Evolutionary conservation across 257 asterid genomes (phyloP), one percentile per base, ranked within the genome.

Genomic region (Solanum habrochaites): DNA sequence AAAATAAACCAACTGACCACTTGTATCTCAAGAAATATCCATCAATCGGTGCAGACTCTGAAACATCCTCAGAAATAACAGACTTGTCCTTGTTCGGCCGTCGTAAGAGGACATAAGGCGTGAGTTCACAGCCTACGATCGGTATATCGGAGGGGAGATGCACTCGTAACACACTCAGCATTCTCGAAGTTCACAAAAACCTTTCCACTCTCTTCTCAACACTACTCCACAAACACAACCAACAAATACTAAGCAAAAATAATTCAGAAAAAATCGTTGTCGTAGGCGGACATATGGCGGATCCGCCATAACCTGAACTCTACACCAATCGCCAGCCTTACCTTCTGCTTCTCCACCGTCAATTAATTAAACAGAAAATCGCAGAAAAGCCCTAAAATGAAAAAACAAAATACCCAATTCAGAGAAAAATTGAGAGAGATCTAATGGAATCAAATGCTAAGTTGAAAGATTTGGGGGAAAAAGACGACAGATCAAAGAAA

Each of bases 121-220:
- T 93, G 90, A 97, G 92, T 88, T 97, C 98, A 86, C 99, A 97
- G 85, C 98, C 98, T 31, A 97, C 99, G 56, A 97, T 94, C 49
- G 99, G 98, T 86, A 97, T 97, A 87, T 95, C 99, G 75, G 99
- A 94, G 75, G 99, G 98, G 80, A 97, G 93, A 91, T 94, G 98
- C 90, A 94, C 95, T 78, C 96, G 91, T 52, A 91, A 87, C 92
- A 94, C 94, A 87, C 90, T 94, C 93, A 94, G 95, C 98, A 94
- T 94, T 88, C 90, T 85, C 37, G 58, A 40, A 71, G 31, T 21
- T 91, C 80, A 73, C 87, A 85, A 73, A 67, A 25, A 5, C 25
- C 39, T 25, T 25, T 71, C 88, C 78, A 78, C 78, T 62, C 86
- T 78, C 73, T 66, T 70, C 81, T 86, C 88, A 52, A 66, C 86